Base-by-base conservation (phyloP, 2,329 filamentous ascomycete species). In the Leptographium procerum region DNA sequence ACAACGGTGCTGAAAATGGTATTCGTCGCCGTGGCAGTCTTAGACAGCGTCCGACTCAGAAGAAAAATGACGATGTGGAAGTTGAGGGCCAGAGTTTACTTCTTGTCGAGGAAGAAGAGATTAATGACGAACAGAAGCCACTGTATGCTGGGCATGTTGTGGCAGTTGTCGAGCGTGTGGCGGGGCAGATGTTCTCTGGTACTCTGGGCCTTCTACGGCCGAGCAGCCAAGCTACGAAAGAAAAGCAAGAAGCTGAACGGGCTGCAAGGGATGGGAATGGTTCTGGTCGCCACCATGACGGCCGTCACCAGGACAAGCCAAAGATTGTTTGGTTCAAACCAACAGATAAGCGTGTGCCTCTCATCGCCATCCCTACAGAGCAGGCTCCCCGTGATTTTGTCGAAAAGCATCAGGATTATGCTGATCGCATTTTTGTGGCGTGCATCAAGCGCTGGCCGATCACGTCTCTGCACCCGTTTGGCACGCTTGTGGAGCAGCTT, bases 321-420 rank as follows among this genome's bases (percentile, higher is more conserved):
- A 99, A 99, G 84, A 99, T 99, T 74, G 94, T 99, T 48, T 99
- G 94, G 94, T 99, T 99, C 78, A 99, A 99, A 79, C 94, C 94
- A 60, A 99, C 94, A 1, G 94, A 99, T 75, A 97, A 99, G 82
- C 90, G 94, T 69, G 94, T 99, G 53, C 94, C 94, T 55, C 79
- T 99, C 64, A 99, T 99, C 72, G 94, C 94, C 57, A 99, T 99
- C 64, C 94, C 94, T 1, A 99, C 94, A 3, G 94, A 99, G 72
- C 94, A 99, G 74, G 94, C 94, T 10, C 94, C 94, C 24, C 87
- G 91, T 40, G 94, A 97, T 74, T 99, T 99, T 67, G 94, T 99
- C 31, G 94, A 99, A 77, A 96, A 94, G 73, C 94, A 99, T 71
- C 90, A 96, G 71, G 90, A 96, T 33, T 99, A 97, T 67, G 91